phyloP scores from a whole-genome alignment of 345 rosid species.

The Aquilaria yunnanensis region DNA sequence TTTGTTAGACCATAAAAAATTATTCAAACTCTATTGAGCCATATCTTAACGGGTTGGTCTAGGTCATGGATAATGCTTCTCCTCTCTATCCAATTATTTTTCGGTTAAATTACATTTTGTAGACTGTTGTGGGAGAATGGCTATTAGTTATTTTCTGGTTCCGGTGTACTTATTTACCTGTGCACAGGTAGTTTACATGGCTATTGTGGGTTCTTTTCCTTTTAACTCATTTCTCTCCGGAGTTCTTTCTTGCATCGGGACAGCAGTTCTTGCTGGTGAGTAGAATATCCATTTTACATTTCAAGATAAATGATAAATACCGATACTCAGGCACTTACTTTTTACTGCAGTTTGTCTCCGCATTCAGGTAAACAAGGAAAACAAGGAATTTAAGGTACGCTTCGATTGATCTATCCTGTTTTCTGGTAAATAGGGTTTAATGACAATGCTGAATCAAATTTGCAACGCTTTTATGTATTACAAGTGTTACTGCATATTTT shows the following conservation, averaged over 20 bases:
- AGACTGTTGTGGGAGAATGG: no score
- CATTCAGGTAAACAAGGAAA: conserved; percentile 98
- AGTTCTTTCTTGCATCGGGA: conserved; percentile 91
- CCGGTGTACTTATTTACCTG: conserved; percentile 7
- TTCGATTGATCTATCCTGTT: background rate
- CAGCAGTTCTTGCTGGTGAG: conserved; percentile 98
- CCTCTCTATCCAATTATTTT: no score
- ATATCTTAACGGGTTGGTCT: no score
- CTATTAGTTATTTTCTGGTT: background rate
- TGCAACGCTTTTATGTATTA: background rate
- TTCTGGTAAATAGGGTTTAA: background rate
- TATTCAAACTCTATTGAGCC: no score
- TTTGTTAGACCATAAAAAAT: no score
- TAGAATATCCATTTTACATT: conserved; percentile 5
- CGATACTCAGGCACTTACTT: conserved; percentile 8
- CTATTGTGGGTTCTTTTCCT: conserved; percentile 93
- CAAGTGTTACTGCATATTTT: background rate
- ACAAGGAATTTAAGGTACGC: conserved; percentile 89
- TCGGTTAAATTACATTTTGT: no score
- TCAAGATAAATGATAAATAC: background rate
- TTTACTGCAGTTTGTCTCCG: conserved; percentile 81
- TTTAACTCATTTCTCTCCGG: conserved; percentile 99
- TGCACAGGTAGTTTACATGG: conserved; percentile 86
- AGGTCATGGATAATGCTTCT: no score
- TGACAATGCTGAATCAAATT: background rate